phyloP scores from a whole-genome alignment of 116 monocot species.

The Zostera marina region DNA sequence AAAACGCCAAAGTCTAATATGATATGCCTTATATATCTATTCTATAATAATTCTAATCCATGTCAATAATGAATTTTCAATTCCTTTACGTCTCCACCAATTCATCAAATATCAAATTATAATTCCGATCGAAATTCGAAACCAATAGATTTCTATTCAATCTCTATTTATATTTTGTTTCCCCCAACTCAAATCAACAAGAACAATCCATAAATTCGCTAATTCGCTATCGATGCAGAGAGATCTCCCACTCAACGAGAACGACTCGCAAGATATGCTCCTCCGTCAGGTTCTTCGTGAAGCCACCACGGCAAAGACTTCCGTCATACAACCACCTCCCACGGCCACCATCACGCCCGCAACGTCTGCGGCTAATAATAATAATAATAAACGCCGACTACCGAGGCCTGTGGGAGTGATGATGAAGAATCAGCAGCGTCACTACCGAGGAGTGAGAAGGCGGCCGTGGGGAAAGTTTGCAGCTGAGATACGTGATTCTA shows the following conservation, averaged over 20 bases:
- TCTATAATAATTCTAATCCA: no score
- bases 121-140: no score
- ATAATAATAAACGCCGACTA: not conserved
- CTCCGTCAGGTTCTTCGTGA: slow-evolving; percentile 27
- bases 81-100: no score
- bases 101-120: no score
- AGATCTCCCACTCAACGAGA: slow-evolving; percentile 23
- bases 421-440: not conserved
- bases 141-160: no score
- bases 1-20: no score
- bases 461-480: slow-evolving; percentile 76
- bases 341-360: not conserved
- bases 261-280: slow-evolving; percentile 59
- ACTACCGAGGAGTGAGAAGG: slow-evolving; percentile 50
- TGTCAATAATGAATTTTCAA: no score
- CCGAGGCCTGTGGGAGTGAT: not conserved
- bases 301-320: not conserved
- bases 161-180: no score
- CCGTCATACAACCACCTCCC: not conserved
- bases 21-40: no score
- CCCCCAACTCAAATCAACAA: no score
- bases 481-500: slow-evolving; percentile 67
- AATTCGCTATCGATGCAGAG: not conserved
- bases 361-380: not conserved
- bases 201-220: not conserved